Base-by-base conservation (phyloP, 257 asterid genomes). In the Solanum tacnaense region DNA sequence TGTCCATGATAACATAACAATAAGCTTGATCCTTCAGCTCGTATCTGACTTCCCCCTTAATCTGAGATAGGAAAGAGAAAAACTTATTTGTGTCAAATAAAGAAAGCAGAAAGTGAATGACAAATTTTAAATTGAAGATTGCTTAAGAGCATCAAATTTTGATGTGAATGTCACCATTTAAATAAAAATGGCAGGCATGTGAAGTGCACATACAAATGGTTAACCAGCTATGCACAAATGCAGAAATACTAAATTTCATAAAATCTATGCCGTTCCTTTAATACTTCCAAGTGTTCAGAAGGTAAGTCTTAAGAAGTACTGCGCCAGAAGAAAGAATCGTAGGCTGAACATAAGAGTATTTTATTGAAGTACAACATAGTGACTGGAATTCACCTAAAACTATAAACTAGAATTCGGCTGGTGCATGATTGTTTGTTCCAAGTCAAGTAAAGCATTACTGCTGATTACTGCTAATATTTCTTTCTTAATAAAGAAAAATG, bases 1-100 rank as follows among this genome's bases (percentile, higher is more conserved):
- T 91, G 84, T 92, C 92, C 87, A 89, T 44, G 46, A 95, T 85
- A 88, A 76, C 92, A 87, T 92, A 97, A 87, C 99, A 95, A 84
- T 91, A 93, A 84, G 99, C 99, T 60, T 92, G 98, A 92, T 97
- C 99, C 94, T 96, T 96, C 92, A 97, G 86, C 87, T 97, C 98
- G 84, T 95, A 97, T 31, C 98, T 91, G 85, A 97, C 92, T 90
- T 97, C 99, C 90, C 98, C 96, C 92, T 94, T 95, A 86, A 92
- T 82, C 99, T 97, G 92, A 88, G 86, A 90, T 87, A 86, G 89
- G 81, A 68, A 86, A 89, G 70, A 89, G 62, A 70, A 49, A 88
- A 78, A 18, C 18, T 39, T 29, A 31, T 27, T 82, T 49, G 32
- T 44, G 74, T 46, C 49, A 10, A 49, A 44, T 41, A 16, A 84